Evolutionary conservation across 768 basidiomycete species (phyloP).

Genomic region (Boletus tylopilopsis): DNA sequence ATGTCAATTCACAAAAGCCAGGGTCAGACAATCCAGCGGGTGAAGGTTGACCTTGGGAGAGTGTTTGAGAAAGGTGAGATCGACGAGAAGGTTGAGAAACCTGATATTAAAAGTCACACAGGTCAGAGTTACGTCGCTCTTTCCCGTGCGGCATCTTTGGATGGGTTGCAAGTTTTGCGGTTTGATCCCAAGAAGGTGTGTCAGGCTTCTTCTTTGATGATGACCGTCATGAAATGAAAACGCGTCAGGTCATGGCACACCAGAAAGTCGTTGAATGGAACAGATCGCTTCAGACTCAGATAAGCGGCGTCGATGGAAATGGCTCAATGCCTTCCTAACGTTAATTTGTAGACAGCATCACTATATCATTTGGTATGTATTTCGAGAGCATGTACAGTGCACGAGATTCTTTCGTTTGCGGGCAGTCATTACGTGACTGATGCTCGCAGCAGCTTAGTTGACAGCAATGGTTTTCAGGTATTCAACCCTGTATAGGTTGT

Average conservation of each 20-base stretch:
- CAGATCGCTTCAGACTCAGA: conserved; percentile 24
- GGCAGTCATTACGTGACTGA: too few relatives aligned
- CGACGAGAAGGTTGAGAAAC: too few relatives aligned
- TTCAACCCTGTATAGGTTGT: conserved; percentile 55
- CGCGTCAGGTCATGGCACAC: conserved; percentile 39
- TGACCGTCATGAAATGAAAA: not conserved
- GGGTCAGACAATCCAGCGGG: conserved; percentile 65
- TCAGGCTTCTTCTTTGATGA: not conserved
- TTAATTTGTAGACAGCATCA: not conserved
- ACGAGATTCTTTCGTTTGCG: not conserved
- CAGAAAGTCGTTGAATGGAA: conserved; percentile 43
- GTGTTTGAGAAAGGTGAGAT: conserved; percentile 58
- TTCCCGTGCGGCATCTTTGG: conserved; percentile 50
- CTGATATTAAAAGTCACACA: conserved; percentile 7
- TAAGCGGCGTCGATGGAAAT: not conserved
- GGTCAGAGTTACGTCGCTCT: conserved; percentile 49
- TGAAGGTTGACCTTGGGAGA: conserved; percentile 59
- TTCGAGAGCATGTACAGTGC: not conserved
- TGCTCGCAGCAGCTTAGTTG: conserved; percentile 6
- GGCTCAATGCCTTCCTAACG: not conserved
- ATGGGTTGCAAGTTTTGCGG: conserved; percentile 50
- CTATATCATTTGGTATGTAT: conserved; percentile 13
- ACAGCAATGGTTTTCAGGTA: conserved; percentile 56
- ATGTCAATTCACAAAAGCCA: conserved; percentile 79
- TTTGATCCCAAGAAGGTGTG: conserved; percentile 51